Evolutionary conservation across 345 rosid genomes (phyloP).

Genomic region (Salix exigua): DNA sequence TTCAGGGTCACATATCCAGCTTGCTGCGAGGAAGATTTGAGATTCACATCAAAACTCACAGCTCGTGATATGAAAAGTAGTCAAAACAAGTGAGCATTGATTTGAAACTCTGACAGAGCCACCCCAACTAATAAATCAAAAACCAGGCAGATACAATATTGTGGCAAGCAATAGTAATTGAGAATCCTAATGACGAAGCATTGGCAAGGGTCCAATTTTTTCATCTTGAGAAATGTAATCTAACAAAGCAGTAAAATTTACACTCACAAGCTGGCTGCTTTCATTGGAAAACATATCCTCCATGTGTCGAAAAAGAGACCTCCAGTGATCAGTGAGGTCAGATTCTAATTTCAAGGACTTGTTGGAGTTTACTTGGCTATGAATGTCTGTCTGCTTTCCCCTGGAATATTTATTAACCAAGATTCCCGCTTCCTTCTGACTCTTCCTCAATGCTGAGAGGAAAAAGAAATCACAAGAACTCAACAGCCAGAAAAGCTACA

Average conservation of each 20-base stretch:
- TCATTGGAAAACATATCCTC: slow-evolving; percentile 58
- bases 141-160: neutral
- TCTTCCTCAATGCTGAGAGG: slow-evolving; percentile 62
- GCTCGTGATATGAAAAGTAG: neutral
- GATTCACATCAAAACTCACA: neutral
- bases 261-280: slow-evolving; percentile 74
- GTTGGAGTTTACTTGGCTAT: slow-evolving; percentile 30
- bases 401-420: slow-evolving; percentile 47
- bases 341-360: slow-evolving; percentile 50
- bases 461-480: neutral
- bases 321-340: slow-evolving; percentile 66
- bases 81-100: neutral
- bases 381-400: slow-evolving; percentile 41
- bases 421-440: slow-evolving; percentile 65
- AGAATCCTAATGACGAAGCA: neutral
- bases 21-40: slow-evolving; percentile 49
- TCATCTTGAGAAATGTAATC: neutral
- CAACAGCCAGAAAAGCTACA: neutral
- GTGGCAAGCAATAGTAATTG: neutral
- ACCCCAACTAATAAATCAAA: neutral
- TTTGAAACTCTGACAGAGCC: neutral
- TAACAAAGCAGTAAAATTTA: neutral
- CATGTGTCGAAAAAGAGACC: slow-evolving; percentile 78
- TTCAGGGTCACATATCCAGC: slow-evolving; percentile 40
- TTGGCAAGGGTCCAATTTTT: neutral